phyloP scores from a whole-genome alignment of 1,284 basidiomycete genomes.

The Cryptococcus neoformans region DNA sequence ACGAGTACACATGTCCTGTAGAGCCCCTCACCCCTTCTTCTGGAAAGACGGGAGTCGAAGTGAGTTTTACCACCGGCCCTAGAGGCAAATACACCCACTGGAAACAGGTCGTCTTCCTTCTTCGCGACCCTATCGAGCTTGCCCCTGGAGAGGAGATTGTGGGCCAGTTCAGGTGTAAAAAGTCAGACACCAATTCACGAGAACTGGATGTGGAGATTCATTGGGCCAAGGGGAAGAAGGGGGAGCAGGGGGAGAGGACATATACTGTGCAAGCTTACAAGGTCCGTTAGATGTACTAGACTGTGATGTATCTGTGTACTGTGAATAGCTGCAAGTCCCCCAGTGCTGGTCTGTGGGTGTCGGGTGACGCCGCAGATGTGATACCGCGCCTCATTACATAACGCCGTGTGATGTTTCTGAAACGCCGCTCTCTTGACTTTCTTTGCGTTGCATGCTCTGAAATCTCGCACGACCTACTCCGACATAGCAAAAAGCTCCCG shows the following conservation, averaged over 20 bases:
- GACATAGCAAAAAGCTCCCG: no score
- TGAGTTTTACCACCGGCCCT: slow-evolving; percentile 91
- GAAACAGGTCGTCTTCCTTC: slow-evolving; percentile 92
- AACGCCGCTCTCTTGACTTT: no score
- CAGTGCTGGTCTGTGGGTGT: no score
- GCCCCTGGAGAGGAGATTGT: slow-evolving; percentile 68
- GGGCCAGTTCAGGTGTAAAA: slow-evolving; percentile 78
- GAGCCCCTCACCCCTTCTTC: slow-evolving; percentile 9
- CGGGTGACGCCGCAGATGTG: no score
- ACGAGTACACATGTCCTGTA: slow-evolving; percentile 26
- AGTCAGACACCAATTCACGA: slow-evolving; percentile 75
- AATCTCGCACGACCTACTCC: no score
- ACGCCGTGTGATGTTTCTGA: no score
- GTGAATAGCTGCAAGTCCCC: no score
- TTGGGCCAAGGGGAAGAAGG: slow-evolving; percentile 43
- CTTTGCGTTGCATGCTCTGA: no score
- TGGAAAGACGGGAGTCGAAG: slow-evolving; percentile 53
- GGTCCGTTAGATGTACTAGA: slow-evolving; percentile 18
- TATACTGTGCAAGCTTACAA: slow-evolving; percentile 35
- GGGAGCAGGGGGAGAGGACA: slow-evolving; percentile 11
- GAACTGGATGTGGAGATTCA: slow-evolving; percentile 93
- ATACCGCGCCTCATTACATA: no score
- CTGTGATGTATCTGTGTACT: background rate
- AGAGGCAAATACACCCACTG: slow-evolving; percentile 85
- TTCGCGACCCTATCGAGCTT: slow-evolving; percentile 72